Evolutionary conservation across 164 flowering plant genomes (phyloP).

Genomic region (Tinospora cordifolia): DNA sequence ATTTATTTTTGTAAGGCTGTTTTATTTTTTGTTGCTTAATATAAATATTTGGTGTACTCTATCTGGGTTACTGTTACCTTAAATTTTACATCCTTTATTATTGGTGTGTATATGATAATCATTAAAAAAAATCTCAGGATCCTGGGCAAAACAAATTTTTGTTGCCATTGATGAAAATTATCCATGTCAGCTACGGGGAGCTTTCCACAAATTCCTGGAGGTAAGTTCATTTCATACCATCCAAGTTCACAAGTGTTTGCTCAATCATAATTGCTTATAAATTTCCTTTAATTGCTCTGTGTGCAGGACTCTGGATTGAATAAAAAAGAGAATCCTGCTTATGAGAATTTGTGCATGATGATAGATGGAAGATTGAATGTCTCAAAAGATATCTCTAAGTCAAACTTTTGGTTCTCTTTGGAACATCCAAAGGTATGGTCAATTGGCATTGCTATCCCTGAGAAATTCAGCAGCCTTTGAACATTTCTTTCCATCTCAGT

Average conservation of each 20-base stretch:
- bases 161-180: conserved; percentile 43
- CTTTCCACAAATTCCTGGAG: conserved; percentile 56
- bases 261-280: background rate
- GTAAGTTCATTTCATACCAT: conserved; percentile 18
- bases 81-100: background rate
- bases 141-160: conserved; percentile 54
- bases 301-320: conserved; percentile 40
- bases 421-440: conserved; percentile 81
- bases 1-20: background rate
- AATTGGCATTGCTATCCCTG: background rate
- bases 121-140: conserved; percentile 29
- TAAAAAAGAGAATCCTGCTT: conserved; percentile 30
- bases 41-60: background rate
- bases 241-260: background rate
- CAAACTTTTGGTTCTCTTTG: conserved; percentile 63
- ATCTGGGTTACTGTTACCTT: background rate
- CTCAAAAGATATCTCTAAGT: conserved; percentile 40
- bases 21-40: background rate
- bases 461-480: background rate
- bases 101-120: background rate
- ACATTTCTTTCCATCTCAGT: background rate
- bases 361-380: conserved; percentile 43
- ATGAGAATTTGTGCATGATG: conserved; percentile 44
- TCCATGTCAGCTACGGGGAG: conserved; percentile 52
- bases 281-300: conserved; percentile 8